Evolutionary conservation across 108 stramenopile species (phyloP), one percentile per base, ranked within the genome.

Genomic region (Fistulifera pelliculosa): DNA sequence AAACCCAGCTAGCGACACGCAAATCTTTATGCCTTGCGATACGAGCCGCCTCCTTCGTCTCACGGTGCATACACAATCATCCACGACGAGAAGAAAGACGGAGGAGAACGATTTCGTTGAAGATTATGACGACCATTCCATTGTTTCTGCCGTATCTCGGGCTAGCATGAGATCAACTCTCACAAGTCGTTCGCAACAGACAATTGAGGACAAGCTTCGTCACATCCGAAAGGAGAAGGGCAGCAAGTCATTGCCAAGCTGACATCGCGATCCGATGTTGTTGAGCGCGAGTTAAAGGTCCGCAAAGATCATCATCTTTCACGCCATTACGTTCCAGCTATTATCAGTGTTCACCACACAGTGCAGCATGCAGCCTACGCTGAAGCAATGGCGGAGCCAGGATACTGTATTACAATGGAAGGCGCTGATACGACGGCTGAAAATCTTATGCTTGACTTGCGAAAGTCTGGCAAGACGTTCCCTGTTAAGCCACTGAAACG

Each of bases 331-430:
- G 86, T 92, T 24, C 90, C 90, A 26, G 87, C 90, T 0, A 78
- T 92, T 23, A 88, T 88, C 44, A 92, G 90, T 71, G 90, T 92
- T 18, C 90, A 92, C 54, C 90, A 92, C 61, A 92, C 90, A 19
- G 86, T 92, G 10, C 90, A 92, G 45, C 90, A 92, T 60, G 86
- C 86, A 19, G 90, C 90, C 2, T 92, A 92, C 48, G 83, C 84
- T 45, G 87, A 78, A 63, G 90, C 90, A 6, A 87, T 85, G 76
- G 90, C 90, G 1, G 90, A 92, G 42, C 78, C 90, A 52, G 90
- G 86, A 1, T 92, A 88, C 56, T 92, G 90, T 43, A 88, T 92
- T 38, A 92, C 90, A 1, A 92, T 92, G 82, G 90, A 92, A 50
- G 90, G 90, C 40, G 90, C 90, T 26, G 90, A 92, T 63, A 83